A percentile compares a stretch with the other conserved stretches of the same genome.
Evolutionary conservation across 768 basidiomycete genomes (phyloP).

Genomic region (Termitomyces sp.): DNA sequence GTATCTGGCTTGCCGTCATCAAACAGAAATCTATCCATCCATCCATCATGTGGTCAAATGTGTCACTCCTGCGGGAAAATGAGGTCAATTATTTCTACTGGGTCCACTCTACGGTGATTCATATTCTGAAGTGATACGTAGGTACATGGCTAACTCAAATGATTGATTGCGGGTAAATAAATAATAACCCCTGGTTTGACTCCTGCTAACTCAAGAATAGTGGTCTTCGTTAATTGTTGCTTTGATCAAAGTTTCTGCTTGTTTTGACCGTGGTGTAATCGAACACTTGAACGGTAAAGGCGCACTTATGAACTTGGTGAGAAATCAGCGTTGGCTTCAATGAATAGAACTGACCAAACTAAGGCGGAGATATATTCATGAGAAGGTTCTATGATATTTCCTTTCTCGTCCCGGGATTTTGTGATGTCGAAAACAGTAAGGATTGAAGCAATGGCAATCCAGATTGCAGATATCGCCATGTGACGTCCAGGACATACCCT

Average conservation of each 20-base stretch:
- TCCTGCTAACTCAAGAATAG: background rate
- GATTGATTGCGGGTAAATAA: background rate
- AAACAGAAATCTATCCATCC: too few species aligned
- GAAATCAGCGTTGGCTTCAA: background rate
- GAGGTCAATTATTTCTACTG: too few species aligned
- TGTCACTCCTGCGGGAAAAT: too few species aligned
- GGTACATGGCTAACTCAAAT: too few species aligned
- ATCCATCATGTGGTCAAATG: too few species aligned
- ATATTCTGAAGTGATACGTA: too few species aligned
- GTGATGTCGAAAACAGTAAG: conserved; percentile 27
- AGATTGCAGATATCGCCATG: conserved; percentile 30
- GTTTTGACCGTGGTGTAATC: conserved; percentile 8
- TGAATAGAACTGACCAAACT: conserved; percentile 5
- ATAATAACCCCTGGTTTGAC: too few species aligned
- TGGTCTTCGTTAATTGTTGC: conserved; percentile 3
- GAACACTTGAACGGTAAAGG: conserved; percentile 8
- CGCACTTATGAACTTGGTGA: background rate
- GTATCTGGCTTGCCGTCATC: too few species aligned
- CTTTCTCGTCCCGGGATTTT: conserved; percentile 16
- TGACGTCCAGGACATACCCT: conserved; percentile 31
- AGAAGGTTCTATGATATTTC: conserved; percentile 16
- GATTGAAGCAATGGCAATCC: conserved; percentile 27
- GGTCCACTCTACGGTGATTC: too few species aligned
- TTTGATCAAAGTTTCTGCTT: conserved; percentile 5
- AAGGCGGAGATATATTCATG: conserved; percentile 9